These are phyloP conservation scores for Candida labiduridarum DNA, from an alignment of 1,139 yeast genomes.

Conservation along the genomic window DNA sequence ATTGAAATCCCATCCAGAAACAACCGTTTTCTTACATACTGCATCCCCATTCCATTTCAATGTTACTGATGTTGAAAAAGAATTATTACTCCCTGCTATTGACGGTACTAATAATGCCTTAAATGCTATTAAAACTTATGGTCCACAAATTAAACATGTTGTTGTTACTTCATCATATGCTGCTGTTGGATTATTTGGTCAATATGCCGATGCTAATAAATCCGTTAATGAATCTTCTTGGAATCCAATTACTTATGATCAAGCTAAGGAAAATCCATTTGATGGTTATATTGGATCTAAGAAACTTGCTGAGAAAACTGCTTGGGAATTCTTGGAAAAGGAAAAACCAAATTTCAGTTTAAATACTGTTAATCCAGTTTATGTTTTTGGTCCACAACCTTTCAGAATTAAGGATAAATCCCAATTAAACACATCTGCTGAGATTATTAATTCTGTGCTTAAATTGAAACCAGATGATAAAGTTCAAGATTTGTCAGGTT, in stretches of 20 bases:
- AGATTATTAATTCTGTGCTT: conserved; percentile 30
- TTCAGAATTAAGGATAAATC: conserved; percentile 31
- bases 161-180: conserved; percentile 34
- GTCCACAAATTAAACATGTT: conserved; percentile 27
- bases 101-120: conserved; percentile 33
- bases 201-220: conserved; percentile 14
- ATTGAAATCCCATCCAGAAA: conserved; percentile 30
- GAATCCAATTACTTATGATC: conserved; percentile 40
- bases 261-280: conserved; percentile 26
- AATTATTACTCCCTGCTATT: conserved; percentile 35
- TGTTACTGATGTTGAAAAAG: conserved; percentile 27
- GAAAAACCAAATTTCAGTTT: conserved; percentile 44
- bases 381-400: conserved; percentile 50
- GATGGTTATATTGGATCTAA: conserved; percentile 54
- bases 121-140: conserved; percentile 25
- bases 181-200: conserved; percentile 20
- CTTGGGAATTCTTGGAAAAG: conserved; percentile 45
- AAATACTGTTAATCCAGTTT: conserved; percentile 49
- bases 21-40: conserved; percentile 31
- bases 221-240: conserved; percentile 34
- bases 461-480: conserved; percentile 13
- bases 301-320: conserved; percentile 52
- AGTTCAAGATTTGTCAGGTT: conserved; percentile 20
- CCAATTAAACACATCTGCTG: conserved; percentile 45
- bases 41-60: conserved; percentile 36